A percentile compares a stretch with the other conserved stretches of the same genome.
These are phyloP conservation scores for Helianthus tuberosus DNA, from an alignment of 129 eudicot genomes.

Conservation along the genomic window DNA sequence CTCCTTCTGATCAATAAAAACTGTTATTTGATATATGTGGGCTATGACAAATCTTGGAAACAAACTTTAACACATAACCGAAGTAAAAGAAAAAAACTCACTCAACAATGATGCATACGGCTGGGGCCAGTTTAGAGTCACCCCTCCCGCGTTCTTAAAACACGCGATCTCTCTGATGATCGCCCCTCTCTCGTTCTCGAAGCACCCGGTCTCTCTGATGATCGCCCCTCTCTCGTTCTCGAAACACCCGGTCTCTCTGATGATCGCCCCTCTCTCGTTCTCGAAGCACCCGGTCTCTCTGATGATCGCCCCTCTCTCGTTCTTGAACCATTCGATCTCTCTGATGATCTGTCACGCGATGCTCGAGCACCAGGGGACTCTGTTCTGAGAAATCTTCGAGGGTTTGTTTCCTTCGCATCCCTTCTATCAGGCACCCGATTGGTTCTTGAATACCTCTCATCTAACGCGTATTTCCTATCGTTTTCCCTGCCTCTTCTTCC, in stretches of 20 bases:
- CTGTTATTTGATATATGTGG: background rate
- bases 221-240: background rate
- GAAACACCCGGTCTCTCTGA: background rate
- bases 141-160: constrained; percentile 4
- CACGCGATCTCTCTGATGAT: background rate
- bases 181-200: constrained; percentile 9
- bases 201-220: background rate
- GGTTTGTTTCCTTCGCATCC: background rate
- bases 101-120: background rate
- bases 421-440: constrained; percentile 9
- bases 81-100: background rate
- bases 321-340: background rate
- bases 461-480: constrained; percentile 2
- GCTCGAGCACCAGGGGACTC: background rate
- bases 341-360: background rate
- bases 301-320: background rate
- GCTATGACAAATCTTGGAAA: background rate
- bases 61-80: constrained; percentile 3
- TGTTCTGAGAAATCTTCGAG: background rate
- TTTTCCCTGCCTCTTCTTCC: constrained; percentile 30
- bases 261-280: constrained; percentile 6
- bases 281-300: background rate
- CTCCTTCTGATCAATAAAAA: background rate
- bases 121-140: background rate
- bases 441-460: constrained; percentile 23